These are phyloP conservation scores for Rhodomyrtus tomentosa DNA, from an alignment of 345 rosid species.

Conservation along the genomic window DNA sequence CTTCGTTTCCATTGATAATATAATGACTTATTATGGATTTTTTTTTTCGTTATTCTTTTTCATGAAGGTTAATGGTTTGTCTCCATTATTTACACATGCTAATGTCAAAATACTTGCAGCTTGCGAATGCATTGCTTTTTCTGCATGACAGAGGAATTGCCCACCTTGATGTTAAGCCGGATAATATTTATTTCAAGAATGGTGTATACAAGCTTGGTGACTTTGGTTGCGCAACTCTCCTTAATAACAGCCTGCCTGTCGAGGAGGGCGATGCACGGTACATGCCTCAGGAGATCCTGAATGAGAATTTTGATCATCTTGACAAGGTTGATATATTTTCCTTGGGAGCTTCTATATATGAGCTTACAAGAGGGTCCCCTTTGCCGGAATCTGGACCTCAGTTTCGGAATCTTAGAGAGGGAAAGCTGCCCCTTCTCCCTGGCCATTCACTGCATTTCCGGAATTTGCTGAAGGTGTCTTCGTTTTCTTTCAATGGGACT, in stretches of 20 bases:
- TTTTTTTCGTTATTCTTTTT: background rate
- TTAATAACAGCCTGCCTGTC: constrained; percentile 68
- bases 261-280: constrained; percentile 99
- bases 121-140: constrained; percentile 71
- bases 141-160: constrained; percentile 80
- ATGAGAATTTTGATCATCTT: constrained; percentile 71
- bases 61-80: background rate
- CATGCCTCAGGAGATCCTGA: constrained; percentile 98
- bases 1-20: background rate
- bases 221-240: constrained; percentile 89
- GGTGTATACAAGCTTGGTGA: constrained; percentile 87
- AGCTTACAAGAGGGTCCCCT: constrained; percentile 70
- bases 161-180: constrained; percentile 95
- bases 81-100: background rate
- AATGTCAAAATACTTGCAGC: constrained; percentile 31
- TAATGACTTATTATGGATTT: background rate
- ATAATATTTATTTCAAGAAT: constrained; percentile 78
- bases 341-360: constrained; percentile 69
- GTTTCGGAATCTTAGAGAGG: constrained; percentile 60
- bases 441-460: constrained; percentile 82
- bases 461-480: constrained; percentile 74
- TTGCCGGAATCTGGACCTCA: constrained; percentile 66
- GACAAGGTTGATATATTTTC: constrained; percentile 95
- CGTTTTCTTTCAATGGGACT: background rate
- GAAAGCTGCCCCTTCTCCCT: constrained; percentile 83